These are phyloP conservation scores for Pyrenophora graminea DNA, from an alignment of 2,329 filamentous ascomycete genomes.

Conservation along the genomic window DNA sequence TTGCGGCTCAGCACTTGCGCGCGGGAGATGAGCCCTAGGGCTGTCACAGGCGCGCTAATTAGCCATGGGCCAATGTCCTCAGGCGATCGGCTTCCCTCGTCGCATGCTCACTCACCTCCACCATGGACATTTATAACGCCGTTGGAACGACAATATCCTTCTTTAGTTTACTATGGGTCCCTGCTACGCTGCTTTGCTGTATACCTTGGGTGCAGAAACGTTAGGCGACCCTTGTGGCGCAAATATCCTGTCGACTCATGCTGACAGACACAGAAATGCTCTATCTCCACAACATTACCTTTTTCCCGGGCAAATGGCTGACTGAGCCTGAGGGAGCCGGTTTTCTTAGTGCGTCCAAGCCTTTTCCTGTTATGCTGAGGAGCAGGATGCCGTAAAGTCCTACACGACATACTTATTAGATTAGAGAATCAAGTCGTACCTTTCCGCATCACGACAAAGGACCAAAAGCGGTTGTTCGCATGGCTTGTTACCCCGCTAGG, in stretches of 20 bases:
- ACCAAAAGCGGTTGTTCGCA: slow-evolving; percentile 78
- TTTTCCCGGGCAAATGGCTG: slow-evolving; percentile 44
- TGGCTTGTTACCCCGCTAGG: slow-evolving; percentile 88
- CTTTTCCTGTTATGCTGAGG: not conserved
- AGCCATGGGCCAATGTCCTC: slow-evolving; percentile 1
- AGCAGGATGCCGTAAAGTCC: not conserved
- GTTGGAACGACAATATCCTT: slow-evolving; percentile 32
- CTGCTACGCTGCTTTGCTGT: slow-evolving; percentile 40
- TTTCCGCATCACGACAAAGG: slow-evolving; percentile 74
- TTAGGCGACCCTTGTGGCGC: slow-evolving; percentile 10
- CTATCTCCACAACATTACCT: slow-evolving; percentile 42
- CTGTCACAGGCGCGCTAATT: not conserved
- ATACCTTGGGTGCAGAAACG: slow-evolving; percentile 45
- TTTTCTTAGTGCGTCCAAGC: slow-evolving; percentile 36
- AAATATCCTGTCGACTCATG: not conserved
- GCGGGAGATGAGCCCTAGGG: not conserved
- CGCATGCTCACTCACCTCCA: slow-evolving; percentile 9
- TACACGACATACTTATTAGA: slow-evolving; percentile 17
- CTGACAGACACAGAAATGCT: slow-evolving; percentile 36
- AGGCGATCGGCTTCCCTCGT: slow-evolving; percentile 1
- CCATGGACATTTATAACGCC: slow-evolving; percentile 27
- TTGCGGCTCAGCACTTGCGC: not conserved
- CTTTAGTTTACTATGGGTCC: slow-evolving; percentile 42
- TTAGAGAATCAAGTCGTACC: slow-evolving; percentile 84
- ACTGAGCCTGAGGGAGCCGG: slow-evolving; percentile 45